These are phyloP conservation scores for Chalciporus piperatoides DNA, from an alignment of 1,284 basidiomycete genomes.

Conservation along the genomic window DNA sequence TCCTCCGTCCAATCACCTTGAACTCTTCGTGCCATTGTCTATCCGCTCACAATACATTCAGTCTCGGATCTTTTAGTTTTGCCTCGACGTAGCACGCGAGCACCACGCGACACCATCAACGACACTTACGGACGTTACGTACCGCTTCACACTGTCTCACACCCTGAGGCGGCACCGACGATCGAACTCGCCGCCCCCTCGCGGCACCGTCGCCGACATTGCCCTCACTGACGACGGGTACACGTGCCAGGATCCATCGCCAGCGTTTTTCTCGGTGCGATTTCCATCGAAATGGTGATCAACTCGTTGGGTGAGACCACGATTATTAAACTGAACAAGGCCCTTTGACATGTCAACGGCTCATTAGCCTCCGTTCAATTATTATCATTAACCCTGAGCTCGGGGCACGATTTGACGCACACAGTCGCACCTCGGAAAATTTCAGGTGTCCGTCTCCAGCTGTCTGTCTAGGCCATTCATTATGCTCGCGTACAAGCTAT, in stretches of 20 bases:
- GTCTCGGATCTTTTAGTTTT: background rate
- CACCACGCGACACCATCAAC: too few species aligned
- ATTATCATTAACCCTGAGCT: background rate
- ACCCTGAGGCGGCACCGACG: background rate
- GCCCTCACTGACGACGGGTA: background rate
- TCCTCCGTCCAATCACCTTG: background rate
- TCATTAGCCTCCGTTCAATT: background rate
- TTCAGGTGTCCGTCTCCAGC: background rate
- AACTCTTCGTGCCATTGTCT: background rate
- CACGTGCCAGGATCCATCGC: too few species aligned
- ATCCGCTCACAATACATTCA: background rate
- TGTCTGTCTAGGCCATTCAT: background rate
- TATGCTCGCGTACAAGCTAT: background rate
- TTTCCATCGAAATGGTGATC: background rate
- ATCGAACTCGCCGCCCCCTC: background rate
- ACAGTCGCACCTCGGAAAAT: background rate
- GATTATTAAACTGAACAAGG: background rate
- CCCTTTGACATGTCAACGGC: background rate
- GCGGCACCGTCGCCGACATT: background rate
- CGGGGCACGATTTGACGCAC: background rate
- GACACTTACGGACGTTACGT: background rate
- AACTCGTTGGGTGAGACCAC: background rate
- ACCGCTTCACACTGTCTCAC: background rate
- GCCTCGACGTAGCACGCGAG: background rate
- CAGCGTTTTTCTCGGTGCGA: too few species aligned